Percentiles rank a stretch among this genome's conserved stretches.
phyloP scores from a whole-genome alignment of 805 yeast species.

The Debaryomyces maramus region DNA sequence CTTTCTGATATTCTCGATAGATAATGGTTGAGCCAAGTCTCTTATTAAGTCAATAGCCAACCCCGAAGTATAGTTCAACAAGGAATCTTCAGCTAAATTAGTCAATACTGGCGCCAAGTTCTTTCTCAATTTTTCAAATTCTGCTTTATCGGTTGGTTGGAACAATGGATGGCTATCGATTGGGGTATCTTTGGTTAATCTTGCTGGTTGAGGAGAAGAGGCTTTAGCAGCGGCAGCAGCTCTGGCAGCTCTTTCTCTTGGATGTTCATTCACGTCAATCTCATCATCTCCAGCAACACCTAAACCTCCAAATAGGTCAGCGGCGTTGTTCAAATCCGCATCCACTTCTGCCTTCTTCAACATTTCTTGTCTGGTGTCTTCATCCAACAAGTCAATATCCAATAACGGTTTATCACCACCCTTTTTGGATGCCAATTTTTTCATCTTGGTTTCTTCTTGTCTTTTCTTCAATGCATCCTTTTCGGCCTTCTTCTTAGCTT shows the following conservation, averaged over 20 bases:
- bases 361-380: slow-evolving; percentile 69
- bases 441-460: slow-evolving; percentile 49
- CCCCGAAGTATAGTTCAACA: slow-evolving; percentile 66
- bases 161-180: slow-evolving; percentile 77
- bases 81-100: slow-evolving; percentile 52
- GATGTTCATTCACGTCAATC: slow-evolving; percentile 48
- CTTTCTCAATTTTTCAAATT: slow-evolving; percentile 53
- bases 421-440: slow-evolving; percentile 41
- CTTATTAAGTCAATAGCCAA: slow-evolving; percentile 84
- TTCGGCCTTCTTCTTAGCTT: slow-evolving; percentile 40
- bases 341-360: slow-evolving; percentile 77
- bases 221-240: slow-evolving; percentile 39
- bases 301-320: slow-evolving; percentile 81
- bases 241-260: slow-evolving; percentile 50
- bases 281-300: slow-evolving; percentile 46
- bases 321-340: slow-evolving; percentile 89
- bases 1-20: slow-evolving; percentile 80
- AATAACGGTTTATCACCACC: slow-evolving; percentile 40
- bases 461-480: slow-evolving; percentile 47
- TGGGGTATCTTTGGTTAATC: slow-evolving; percentile 60
- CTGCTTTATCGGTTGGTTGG: slow-evolving; percentile 76
- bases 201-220: slow-evolving; percentile 27
- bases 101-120: slow-evolving; percentile 23
- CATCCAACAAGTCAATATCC: slow-evolving; percentile 71
- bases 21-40: slow-evolving; percentile 79